Evolutionary conservation across 2,329 filamentous ascomycete species (phyloP), one percentile per base, ranked within the genome.

Genomic region (Metarhizium guizhouense): DNA sequence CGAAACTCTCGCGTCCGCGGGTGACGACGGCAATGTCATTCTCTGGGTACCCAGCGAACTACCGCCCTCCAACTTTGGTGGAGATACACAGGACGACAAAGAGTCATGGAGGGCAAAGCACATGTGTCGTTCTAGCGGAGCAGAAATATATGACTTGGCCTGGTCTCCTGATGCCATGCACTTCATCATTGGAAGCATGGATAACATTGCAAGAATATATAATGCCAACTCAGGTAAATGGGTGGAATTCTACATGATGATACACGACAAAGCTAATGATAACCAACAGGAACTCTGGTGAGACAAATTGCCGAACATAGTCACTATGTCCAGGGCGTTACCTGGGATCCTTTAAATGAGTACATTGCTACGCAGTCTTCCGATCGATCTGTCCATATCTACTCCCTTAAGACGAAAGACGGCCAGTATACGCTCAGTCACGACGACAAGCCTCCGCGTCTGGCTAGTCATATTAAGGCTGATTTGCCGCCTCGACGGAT

Each of bases 121-220:
- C 69, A 97, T 97, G 94, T 97, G 92, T 72, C 85, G 94, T 59
- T 95, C 92, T 49, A 90, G 88, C 59, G 93, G 92, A 40, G 90
- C 92, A 11, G 94, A 99, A 71, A 97, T 99, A 62, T 99, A 99
- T 73, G 94, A 99, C 71, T 76, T 99, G 56, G 94, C 94, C 52
- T 99, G 94, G 95, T 97, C 94, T 51, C 95, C 95, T n/a, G 94
- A 99, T 71, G 91, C 89, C 43, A 78, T 86, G 43, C 94, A 95
- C 74, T 96, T 99, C 76, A 96, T 99, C 64, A 96, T 95, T 29
- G 94, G 94, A 43, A 97, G 94, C 74, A 97, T 99, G 92, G 94
- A 99, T 75, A 99, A 99, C 70, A 87, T 97, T 68, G 92, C 94
- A 57, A 84, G 93, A 57, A 97, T 99, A 64, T 97, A 96, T 77